A percentile compares a stretch with the other conserved stretches of the same genome.
phyloP scores from a whole-genome alignment of 768 basidiomycete species.

The Calvatia gigantea region DNA sequence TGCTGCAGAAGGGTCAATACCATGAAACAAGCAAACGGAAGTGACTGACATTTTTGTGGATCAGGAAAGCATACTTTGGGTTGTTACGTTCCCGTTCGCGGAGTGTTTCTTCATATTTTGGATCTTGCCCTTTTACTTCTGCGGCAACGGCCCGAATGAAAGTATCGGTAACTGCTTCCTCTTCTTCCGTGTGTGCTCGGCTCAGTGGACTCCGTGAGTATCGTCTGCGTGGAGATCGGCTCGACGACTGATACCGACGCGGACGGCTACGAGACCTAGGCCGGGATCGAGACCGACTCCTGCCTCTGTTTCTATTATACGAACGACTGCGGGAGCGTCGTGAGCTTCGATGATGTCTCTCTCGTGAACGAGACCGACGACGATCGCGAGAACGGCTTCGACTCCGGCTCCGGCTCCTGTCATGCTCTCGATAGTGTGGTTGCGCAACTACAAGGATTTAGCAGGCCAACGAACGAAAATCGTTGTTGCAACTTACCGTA shows the following conservation, averaged over 20 bases:
- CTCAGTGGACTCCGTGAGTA: conserved; percentile 50
- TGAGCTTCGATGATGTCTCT: conserved; percentile 34
- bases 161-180: conserved; percentile 70
- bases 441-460: conserved; percentile 14
- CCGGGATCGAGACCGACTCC: conserved; percentile 40
- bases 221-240: conserved; percentile 45
- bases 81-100: conserved; percentile 76
- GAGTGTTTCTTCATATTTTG: conserved; percentile 70
- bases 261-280: conserved; percentile 30
- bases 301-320: conserved; percentile 31
- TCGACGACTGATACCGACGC: conserved; percentile 32
- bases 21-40: conserved; percentile 5
- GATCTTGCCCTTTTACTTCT: conserved; percentile 79
- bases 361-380: conserved; percentile 37
- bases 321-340: conserved; percentile 51
- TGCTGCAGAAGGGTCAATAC: conserved; percentile 40
- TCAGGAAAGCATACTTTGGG: conserved; percentile 78
- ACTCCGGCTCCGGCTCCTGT: conserved; percentile 30
- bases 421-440: conserved; percentile 16
- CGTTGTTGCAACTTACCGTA: conserved; percentile 53
- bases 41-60: conserved; percentile 47
- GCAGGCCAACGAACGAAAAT: not conserved
- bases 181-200: conserved; percentile 47
- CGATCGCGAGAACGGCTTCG: conserved; percentile 38
- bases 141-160: conserved; percentile 87